Evolutionary conservation across 2,329 filamentous ascomycete species (phyloP), one percentile per base, ranked within the genome.

Genomic region (Fusarium phyllophilum): DNA sequence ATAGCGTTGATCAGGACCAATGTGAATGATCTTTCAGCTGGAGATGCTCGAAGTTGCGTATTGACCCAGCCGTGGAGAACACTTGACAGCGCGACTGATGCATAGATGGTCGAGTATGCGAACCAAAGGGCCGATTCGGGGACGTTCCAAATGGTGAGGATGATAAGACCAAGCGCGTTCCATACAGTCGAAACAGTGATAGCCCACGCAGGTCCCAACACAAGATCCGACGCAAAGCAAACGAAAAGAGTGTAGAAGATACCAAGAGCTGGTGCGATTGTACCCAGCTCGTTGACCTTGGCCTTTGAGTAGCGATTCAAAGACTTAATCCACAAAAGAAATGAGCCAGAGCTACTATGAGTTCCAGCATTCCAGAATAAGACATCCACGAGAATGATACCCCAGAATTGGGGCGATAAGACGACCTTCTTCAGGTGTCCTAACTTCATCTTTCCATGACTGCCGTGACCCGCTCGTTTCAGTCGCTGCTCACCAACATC

Each of bases 41-140:
- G 83, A 3, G 84, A 84, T 24, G 84, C 81, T 29, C 83, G 82
- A 5, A 89, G 78, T 39, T 85, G 82, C 17, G 82, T 86, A 67
- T 90, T 90, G 8, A 88, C 84, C 86, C 88, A 89, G 7, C 88
- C 87, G 61, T 89, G 86, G 12, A 90, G 79, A 8, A 89, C 86
- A 54, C 85, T 88, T 0, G 87, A 88, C 80, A 89, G 85, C 2
- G 88, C 84, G 10, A 85, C 83, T 0, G 87, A 82, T 0, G 83
- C 83, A 73, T 87, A 89, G 0, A 83, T 86, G 0, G 85, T 87
- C 33, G 79, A 77, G 83, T 89, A 76, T 5, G 70, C 76, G 10
- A 78, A 78, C 76, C 76, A 78, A 14, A 77, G 74, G 1, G 73
- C 70, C 14, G 69, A 42, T 54, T 90, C 87, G 0, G 88, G 87